These are phyloP conservation scores for Aspergillus brunneoviolaceus DNA, from an alignment of 2,329 filamentous ascomycete genomes.

Conservation along the genomic window DNA sequence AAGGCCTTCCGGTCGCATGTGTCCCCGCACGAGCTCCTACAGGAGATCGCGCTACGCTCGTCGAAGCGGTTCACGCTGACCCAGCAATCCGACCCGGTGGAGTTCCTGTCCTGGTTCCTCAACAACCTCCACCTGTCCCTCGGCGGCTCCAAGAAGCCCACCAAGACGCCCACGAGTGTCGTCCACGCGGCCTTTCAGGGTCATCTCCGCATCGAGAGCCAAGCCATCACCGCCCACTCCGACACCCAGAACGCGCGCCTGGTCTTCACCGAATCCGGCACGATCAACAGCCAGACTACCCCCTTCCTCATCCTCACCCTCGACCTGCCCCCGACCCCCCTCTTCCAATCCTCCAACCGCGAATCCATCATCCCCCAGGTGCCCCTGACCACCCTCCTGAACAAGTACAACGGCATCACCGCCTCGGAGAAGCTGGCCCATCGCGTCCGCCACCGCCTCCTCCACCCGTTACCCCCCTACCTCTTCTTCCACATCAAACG, in stretches of 20 bases:
- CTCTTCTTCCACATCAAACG: conserved; percentile 95
- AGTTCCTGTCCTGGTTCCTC: conserved; percentile 96
- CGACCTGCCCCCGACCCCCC: conserved; percentile 83
- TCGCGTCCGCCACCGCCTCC: conserved; percentile 81
- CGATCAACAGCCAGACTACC: conserved; percentile 71
- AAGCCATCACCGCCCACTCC: conserved; percentile 87
- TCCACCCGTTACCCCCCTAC: conserved; percentile 88
- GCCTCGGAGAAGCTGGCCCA: conserved; percentile 88
- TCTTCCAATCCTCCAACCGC: conserved; percentile 93
- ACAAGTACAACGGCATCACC: conserved; percentile 87
- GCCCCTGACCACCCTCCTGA: conserved; percentile 76
- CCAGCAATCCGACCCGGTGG: conserved; percentile 88
- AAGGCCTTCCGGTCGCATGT: conserved; percentile 95
- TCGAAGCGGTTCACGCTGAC: conserved; percentile 92
- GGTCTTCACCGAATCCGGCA: conserved; percentile 86
- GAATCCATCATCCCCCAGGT: conserved; percentile 86
- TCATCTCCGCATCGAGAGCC: conserved; percentile 84
- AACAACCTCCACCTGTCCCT: conserved; percentile 92
- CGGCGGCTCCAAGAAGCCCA: conserved; percentile 84
- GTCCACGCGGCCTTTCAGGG: conserved; percentile 94
- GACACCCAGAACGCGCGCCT: conserved; percentile 77
- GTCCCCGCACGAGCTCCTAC: conserved; percentile 92
- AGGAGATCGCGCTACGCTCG: conserved; percentile 86
- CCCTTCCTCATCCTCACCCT: conserved; percentile 91
- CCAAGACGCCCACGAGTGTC: conserved; percentile 65